A percentile compares a stretch with the other conserved stretches of the same genome.
These are phyloP conservation scores for Fusarium verrucosum DNA, from an alignment of 2,329 filamentous ascomycete species.

Conservation along the genomic window DNA sequence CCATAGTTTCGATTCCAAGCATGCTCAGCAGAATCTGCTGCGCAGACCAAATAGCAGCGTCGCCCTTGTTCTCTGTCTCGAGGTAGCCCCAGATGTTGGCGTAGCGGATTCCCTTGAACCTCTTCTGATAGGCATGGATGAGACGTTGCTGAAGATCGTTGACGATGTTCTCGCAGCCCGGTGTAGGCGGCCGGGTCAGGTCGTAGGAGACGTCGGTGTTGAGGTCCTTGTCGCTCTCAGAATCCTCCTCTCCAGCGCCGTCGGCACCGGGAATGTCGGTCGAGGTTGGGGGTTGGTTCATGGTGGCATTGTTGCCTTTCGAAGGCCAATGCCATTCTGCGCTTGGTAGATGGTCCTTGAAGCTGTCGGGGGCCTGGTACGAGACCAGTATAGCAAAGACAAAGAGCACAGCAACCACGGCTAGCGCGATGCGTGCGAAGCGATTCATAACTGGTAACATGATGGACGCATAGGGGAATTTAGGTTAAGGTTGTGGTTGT, in stretches of 20 bases:
- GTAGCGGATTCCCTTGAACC: slow-evolving; percentile 40
- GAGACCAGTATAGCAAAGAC: slow-evolving; percentile 34
- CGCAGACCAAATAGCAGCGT: slow-evolving; percentile 44
- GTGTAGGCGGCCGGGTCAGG: slow-evolving; percentile 27
- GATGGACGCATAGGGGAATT: slow-evolving; percentile 22
- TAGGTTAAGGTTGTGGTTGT: neutral
- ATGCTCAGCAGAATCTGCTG: slow-evolving; percentile 42
- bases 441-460: slow-evolving; percentile 37
- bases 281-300: slow-evolving; percentile 12
- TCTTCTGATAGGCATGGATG: slow-evolving; percentile 40
- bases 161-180: slow-evolving; percentile 40
- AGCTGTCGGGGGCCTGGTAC: slow-evolving; percentile 32
- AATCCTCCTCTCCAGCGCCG: slow-evolving; percentile 31
- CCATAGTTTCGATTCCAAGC: slow-evolving; percentile 44
- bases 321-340: slow-evolving; percentile 37
- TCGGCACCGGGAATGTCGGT: slow-evolving; percentile 18
- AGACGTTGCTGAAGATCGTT: slow-evolving; percentile 43
- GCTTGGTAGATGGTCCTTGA: slow-evolving; percentile 28
- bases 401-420: slow-evolving; percentile 38
- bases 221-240: slow-evolving; percentile 20
- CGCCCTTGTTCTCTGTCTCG: slow-evolving; percentile 45
- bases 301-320: slow-evolving; percentile 18
- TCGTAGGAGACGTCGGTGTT: slow-evolving; percentile 41
- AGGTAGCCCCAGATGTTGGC: slow-evolving; percentile 45
- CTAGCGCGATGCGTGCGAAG: slow-evolving; percentile 39